Conservation (phyloP, 805 yeast species). For the Teunomyces tritomae region DNA sequence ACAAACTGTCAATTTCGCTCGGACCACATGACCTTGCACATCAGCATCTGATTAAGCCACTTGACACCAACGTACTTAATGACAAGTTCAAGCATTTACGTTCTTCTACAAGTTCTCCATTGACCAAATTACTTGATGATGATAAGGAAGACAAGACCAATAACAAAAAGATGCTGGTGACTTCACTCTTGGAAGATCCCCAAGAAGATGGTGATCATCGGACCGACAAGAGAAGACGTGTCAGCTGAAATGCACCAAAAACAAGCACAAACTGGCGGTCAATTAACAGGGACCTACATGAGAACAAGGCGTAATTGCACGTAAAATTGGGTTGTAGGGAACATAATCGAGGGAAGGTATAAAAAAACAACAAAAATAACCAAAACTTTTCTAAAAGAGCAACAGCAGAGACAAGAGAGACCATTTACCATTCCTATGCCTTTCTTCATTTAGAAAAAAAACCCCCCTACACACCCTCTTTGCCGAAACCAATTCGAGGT, state of each 20-base stretch:
- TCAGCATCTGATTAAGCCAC: not conserved
- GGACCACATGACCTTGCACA: constrained; percentile 18
- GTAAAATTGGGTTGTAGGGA: not conserved
- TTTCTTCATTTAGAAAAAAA: not conserved
- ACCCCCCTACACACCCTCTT: not conserved
- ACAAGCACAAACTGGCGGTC: not conserved
- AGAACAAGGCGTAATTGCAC: not conserved
- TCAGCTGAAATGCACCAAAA: not conserved
- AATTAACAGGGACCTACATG: not conserved
- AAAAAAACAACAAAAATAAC: not conserved
- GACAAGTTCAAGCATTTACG: constrained; percentile 7
- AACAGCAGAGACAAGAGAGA: no score
- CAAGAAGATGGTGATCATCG: not conserved
- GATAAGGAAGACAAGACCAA: constrained; percentile 6
- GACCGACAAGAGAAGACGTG: not conserved
- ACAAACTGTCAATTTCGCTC: constrained; percentile 15
- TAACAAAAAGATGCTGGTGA: constrained; percentile 21
- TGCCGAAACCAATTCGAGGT: not conserved
- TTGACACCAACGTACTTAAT: not conserved
- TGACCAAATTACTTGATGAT: constrained; percentile 10
- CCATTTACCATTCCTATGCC: no score
- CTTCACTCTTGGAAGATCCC: constrained; percentile 19
- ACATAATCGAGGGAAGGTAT: not conserved
- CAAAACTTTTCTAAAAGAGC: not conserved
- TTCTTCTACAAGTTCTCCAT: constrained; percentile 18